phyloP scores from a whole-genome alignment of 495 filamentous ascomycete genomes.

The Lasiosphaeris hirsuta region DNA sequence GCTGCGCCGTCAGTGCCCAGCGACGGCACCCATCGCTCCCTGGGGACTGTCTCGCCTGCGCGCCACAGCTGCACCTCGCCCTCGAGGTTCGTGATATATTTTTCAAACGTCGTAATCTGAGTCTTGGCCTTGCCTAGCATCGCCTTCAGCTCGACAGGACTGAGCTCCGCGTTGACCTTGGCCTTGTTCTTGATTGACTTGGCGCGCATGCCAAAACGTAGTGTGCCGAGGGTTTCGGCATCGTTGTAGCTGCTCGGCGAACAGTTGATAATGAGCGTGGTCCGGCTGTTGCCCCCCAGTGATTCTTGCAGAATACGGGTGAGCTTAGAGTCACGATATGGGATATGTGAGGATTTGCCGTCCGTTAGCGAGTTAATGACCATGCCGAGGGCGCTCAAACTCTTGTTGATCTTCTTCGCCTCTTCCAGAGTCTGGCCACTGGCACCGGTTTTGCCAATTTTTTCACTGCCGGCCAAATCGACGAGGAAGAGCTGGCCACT shows the following conservation, averaged over 20 bases:
- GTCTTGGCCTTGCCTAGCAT: slow-evolving; percentile 86
- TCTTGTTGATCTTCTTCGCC: slow-evolving; percentile 99
- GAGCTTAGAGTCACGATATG: slow-evolving; percentile 97
- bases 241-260: slow-evolving; percentile 98
- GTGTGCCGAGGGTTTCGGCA: slow-evolving; percentile 86
- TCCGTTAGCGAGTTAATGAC: slow-evolving; percentile 98
- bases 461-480: slow-evolving; percentile 96
- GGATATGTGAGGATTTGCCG: slow-evolving; percentile 95
- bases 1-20: slow-evolving; percentile 62
- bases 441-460: slow-evolving; percentile 97
- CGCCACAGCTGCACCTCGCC: slow-evolving; percentile 84
- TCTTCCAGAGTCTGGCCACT: slow-evolving; percentile 97
- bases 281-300: slow-evolving; percentile 93
- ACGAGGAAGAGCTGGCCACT: slow-evolving; percentile 96
- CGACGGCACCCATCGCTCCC: slow-evolving; percentile 59
- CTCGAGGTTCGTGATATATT: slow-evolving; percentile 80
- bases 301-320: slow-evolving; percentile 96
- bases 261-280: slow-evolving; percentile 96
- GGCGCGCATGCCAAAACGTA: slow-evolving; percentile 93
- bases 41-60: slow-evolving; percentile 81
- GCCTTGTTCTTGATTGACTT: slow-evolving; percentile 99
- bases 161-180: slow-evolving; percentile 97
- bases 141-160: slow-evolving; percentile 88
- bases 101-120: slow-evolving; percentile 84
- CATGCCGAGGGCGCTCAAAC: slow-evolving; percentile 95